These are phyloP conservation scores for Dioscorea dumetorum DNA, from an alignment of 106 monocot species.

Conservation along the genomic window DNA sequence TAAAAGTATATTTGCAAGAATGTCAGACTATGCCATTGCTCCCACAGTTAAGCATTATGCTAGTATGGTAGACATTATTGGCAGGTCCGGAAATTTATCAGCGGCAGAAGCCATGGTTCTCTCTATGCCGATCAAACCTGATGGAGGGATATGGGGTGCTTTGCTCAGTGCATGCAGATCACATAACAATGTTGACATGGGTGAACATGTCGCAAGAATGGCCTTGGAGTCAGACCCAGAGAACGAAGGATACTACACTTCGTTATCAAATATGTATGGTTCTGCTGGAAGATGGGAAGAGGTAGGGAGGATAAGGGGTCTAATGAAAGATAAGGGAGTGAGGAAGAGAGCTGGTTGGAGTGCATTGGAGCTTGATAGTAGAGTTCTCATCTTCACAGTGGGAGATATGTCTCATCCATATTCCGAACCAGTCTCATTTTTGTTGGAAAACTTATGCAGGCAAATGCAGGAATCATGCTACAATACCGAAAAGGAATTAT, in stretches of 20 bases:
- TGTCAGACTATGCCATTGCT: slow-evolving; percentile 29
- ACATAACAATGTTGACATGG: slow-evolving; percentile 58
- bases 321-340: slow-evolving; percentile 44
- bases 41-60: slow-evolving; percentile 69
- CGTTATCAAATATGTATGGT: slow-evolving; percentile 65
- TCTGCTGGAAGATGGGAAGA: slow-evolving; percentile 55
- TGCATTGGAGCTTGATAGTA: slow-evolving; percentile 32
- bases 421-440: slow-evolving; percentile 1
- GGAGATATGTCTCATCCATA: slow-evolving; percentile 20
- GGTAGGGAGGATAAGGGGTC: slow-evolving; percentile 40
- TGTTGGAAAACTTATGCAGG: slow-evolving; percentile 8
- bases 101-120: slow-evolving; percentile 58
- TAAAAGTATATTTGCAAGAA: slow-evolving; percentile 43
- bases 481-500: not conserved
- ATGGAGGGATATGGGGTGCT: slow-evolving; percentile 75
- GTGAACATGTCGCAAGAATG: slow-evolving; percentile 39
- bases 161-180: slow-evolving; percentile 68
- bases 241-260: slow-evolving; percentile 75
- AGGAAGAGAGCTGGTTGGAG: slow-evolving; percentile 62
- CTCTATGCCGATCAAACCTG: slow-evolving; percentile 55
- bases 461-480: slow-evolving; percentile 13
- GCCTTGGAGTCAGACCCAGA: slow-evolving; percentile 53
- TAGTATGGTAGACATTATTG: slow-evolving; percentile 81
- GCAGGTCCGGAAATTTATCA: slow-evolving; percentile 46
- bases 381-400: slow-evolving; percentile 29